Conservation (phyloP, 805 yeast genomes). For the Starmerella stigmatis region DNA sequence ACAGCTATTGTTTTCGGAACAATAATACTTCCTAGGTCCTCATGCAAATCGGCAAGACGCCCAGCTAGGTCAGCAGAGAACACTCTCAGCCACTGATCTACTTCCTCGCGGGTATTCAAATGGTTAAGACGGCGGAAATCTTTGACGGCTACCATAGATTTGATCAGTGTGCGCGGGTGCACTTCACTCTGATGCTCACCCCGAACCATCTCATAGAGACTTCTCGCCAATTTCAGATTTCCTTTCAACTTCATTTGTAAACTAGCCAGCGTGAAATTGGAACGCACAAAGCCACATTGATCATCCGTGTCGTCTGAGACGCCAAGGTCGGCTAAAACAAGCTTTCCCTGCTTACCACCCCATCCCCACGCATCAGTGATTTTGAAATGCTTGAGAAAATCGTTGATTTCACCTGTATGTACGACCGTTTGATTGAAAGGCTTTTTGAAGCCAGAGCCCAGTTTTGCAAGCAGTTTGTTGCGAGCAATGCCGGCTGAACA, state of each 20-base stretch:
- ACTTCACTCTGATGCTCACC: constrained; percentile 53
- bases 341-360: constrained; percentile 81
- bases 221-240: constrained; percentile 36
- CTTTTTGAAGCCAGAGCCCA: constrained; percentile 75
- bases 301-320: constrained; percentile 37
- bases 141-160: constrained; percentile 83
- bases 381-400: constrained; percentile 51
- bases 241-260: constrained; percentile 35
- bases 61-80: constrained; percentile 69
- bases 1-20: constrained; percentile 50
- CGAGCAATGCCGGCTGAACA: constrained; percentile 83
- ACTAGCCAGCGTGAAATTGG: constrained; percentile 4
- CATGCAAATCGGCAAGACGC: constrained; percentile 62
- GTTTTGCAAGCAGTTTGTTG: constrained; percentile 68
- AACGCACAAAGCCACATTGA: constrained; percentile 33
- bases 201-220: constrained; percentile 50
- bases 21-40: constrained; percentile 40
- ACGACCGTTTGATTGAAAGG: constrained; percentile 82
- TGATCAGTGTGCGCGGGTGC: constrained; percentile 48
- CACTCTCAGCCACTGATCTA: constrained; percentile 68
- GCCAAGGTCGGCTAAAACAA: constrained; percentile 40
- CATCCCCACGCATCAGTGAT: constrained; percentile 74
- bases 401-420: constrained; percentile 37
- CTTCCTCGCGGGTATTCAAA: constrained; percentile 45
- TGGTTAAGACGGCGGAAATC: constrained; percentile 50